Percentiles rank a stretch among this genome's conserved stretches.
Evolutionary conservation across 2,329 filamentous ascomycete species (phyloP).

Genomic region (Cercospora sesami): DNA sequence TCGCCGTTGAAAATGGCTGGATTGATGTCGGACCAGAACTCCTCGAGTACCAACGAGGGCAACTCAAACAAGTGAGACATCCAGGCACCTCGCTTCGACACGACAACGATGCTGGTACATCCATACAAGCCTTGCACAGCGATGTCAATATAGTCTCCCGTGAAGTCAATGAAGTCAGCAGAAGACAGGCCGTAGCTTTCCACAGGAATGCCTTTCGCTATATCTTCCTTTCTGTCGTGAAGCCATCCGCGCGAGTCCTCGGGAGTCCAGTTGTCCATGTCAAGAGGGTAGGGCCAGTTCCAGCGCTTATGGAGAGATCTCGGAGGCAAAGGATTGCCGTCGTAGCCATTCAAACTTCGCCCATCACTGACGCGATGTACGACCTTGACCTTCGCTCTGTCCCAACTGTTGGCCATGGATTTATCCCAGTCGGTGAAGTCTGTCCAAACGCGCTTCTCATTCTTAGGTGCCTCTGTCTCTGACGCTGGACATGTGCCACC

Average conservation of each 20-base stretch:
- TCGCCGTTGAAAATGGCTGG: not conserved
- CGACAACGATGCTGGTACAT: not conserved
- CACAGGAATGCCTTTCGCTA: too few species aligned
- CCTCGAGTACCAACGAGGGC: not conserved
- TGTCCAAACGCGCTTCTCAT: not conserved
- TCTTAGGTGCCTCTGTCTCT: not conserved
- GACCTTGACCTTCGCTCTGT: not conserved
- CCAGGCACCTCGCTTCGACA: not conserved
- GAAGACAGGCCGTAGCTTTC: too few species aligned
- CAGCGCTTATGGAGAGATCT: not conserved
- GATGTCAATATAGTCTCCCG: too few species aligned
- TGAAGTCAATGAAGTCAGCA: too few species aligned
- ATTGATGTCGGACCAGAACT: not conserved
- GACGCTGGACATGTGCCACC: not conserved
- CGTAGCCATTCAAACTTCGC: not conserved
- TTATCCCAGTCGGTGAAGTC: not conserved
- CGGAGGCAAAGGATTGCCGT: not conserved
- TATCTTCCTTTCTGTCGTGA: too few species aligned
- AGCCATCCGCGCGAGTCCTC: not conserved
- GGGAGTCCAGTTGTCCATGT: not conserved
- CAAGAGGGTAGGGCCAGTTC: not conserved
- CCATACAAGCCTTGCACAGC: not conserved
- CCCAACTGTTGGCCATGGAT: not conserved
- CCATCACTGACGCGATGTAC: not conserved
- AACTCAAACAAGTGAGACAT: not conserved